Base-by-base conservation (phyloP, 306 rosid genomes). In the Chamaecrista fasciculata region DNA sequence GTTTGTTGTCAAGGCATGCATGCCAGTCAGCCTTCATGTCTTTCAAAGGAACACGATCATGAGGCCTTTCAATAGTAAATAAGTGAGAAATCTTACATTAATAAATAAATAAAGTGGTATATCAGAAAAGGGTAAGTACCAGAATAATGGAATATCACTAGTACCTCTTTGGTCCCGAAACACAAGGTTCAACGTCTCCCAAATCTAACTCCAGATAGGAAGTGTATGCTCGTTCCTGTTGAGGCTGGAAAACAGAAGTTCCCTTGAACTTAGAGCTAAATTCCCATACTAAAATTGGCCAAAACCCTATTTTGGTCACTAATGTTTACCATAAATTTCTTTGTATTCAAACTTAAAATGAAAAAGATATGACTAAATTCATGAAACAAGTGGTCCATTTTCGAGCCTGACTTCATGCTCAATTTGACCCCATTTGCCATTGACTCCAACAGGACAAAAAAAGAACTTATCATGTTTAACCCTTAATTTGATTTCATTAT, bases 81-180 rank as follows among this genome's bases (percentile, higher is more conserved):
- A 55, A 26, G 61, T 44, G 6, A 55, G 26, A 4, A 53, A 53
- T 24, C 10, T 12, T 25, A n/a, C 60, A 25, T 53, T 12, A 11
- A 25, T 25, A 53, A 6, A 53, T 40, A 34, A 7, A 34, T 11
- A 14, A 42, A 42, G 47, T 42, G 47, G 6, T 26, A 37, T 20
- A 55, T 26, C 37, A 14, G 37, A 26, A 53, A 29, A 2, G n/a
- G n/a, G n/a, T n/a, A n/a, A n/a, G n/a, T n/a, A n/a, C 15, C 37
- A 14, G 39, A 26, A 55, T 55, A 55, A 55, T 36, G 37, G 11
- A 26, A 56, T 15, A 28, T 15, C 40, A 56, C 62, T 26, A 4
- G 15, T 56, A 56, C 62, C 40, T 56, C 62, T 56, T 56, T 15
- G 62, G 62, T 56, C 62, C 62, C 28, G 62, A 56, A n/a, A 56